Evolutionary conservation across 805 yeast species (phyloP).

Genomic region (Kluyveromyces dobzhanskii): DNA sequence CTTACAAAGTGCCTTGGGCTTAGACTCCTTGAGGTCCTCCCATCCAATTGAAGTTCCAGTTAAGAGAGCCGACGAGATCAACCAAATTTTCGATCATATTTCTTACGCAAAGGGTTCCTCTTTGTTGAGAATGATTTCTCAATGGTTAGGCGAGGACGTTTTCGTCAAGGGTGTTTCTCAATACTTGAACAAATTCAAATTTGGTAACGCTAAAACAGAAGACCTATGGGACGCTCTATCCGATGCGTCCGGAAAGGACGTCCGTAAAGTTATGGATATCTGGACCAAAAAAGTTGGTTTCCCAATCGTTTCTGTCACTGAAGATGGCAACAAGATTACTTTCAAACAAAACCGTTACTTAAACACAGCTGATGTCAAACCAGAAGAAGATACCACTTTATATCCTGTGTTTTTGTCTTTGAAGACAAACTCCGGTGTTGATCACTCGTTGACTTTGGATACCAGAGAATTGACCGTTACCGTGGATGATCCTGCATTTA

Average conservation of each 20-base stretch:
- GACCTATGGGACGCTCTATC: constrained; percentile 72
- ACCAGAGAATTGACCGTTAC: constrained; percentile 40
- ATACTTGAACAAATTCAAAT: constrained; percentile 66
- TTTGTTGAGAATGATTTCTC: constrained; percentile 67
- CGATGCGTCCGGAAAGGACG: constrained; percentile 65
- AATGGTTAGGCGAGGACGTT: constrained; percentile 69
- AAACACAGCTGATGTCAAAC: constrained; percentile 67
- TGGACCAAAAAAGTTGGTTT: constrained; percentile 78
- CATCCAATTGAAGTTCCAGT: constrained; percentile 85
- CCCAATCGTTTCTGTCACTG: constrained; percentile 64
- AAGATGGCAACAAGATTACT: constrained; percentile 41
- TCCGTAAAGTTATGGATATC: constrained; percentile 61
- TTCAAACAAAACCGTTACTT: constrained; percentile 68
- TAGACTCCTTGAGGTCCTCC: constrained; percentile 75
- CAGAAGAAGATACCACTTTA: constrained; percentile 60
- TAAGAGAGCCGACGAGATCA: constrained; percentile 66
- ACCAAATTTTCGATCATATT: constrained; percentile 79
- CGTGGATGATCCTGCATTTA: constrained; percentile 39
- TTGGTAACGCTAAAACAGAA: constrained; percentile 68
- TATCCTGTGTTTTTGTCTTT: constrained; percentile 68
- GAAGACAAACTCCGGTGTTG: constrained; percentile 49
- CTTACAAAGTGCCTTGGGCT: constrained; percentile 62
- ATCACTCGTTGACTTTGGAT: constrained; percentile 49
- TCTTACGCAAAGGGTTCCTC: constrained; percentile 79
- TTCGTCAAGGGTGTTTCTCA: constrained; percentile 74